phyloP scores from a whole-genome alignment of 2,329 filamentous ascomycete genomes.

The Diaporthe capsici region DNA sequence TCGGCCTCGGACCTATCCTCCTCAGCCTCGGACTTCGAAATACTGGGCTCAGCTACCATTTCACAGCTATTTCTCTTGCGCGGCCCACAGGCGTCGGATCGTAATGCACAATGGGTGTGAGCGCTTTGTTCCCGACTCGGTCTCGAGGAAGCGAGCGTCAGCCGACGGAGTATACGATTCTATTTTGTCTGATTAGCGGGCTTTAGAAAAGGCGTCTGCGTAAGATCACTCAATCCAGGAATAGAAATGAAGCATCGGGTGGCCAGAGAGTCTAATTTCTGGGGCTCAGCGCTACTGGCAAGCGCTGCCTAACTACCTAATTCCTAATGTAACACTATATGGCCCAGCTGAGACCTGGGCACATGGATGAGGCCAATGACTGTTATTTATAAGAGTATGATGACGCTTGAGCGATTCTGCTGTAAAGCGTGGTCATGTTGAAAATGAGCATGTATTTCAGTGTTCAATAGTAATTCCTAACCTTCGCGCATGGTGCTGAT shows the following conservation, averaged over 20 bases:
- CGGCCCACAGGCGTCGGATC: not conserved
- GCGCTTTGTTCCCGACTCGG: not conserved
- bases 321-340: no score
- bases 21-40: not conserved
- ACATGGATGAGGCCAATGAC: no score
- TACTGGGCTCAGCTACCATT: not conserved
- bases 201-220: not conserved
- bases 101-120: not conserved
- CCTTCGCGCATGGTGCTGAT: no score
- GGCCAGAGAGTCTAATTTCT: not conserved
- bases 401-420: no score
- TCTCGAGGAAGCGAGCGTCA: not conserved
- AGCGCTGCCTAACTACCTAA: not conserved
- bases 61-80: not conserved
- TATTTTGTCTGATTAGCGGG: not conserved
- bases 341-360: no score
- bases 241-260: not conserved
- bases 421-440: no score
- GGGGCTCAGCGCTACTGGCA: not conserved
- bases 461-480: no score
- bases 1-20: not conserved
- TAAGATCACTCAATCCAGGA: not conserved
- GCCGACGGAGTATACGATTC: not conserved
- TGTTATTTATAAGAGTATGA: no score
- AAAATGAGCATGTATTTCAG: no score